These are phyloP conservation scores for Zanthoxylum bungeanum DNA, from an alignment of 345 rosid genomes.

Conservation along the genomic window DNA sequence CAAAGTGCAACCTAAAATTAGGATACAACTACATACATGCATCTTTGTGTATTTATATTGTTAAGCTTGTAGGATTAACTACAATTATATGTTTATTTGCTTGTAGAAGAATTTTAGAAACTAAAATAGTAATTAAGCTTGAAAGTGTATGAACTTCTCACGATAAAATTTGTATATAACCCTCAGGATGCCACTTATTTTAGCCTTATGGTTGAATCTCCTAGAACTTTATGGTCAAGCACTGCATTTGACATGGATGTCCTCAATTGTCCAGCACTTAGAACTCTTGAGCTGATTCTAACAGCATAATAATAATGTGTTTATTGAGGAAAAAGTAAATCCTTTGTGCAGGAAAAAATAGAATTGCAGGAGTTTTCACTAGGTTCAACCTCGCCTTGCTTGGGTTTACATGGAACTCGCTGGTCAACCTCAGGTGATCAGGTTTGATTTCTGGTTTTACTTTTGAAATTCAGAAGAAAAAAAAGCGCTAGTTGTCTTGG, in stretches of 20 bases:
- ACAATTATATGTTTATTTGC: neutral
- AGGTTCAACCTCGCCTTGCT: constrained; percentile 69
- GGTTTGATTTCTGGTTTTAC: constrained; percentile 43
- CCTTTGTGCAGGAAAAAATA: constrained; percentile 57
- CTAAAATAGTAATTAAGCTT: neutral
- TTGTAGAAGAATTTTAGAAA: neutral
- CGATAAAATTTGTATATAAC: neutral
- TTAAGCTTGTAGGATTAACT: neutral
- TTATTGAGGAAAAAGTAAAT: constrained; percentile 10
- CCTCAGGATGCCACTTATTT: neutral
- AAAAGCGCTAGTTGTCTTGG: too few relatives aligned
- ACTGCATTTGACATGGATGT: neutral
- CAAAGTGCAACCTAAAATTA: neutral
- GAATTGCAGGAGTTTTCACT: constrained; percentile 84
- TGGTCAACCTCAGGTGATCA: constrained; percentile 86
- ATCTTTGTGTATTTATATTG: neutral
- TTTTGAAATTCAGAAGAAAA: neutral
- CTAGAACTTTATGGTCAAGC: neutral
- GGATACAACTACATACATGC: too few relatives aligned
- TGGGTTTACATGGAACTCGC: constrained; percentile 78
- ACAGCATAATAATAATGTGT: constrained; percentile 8
- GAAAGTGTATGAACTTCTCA: neutral
- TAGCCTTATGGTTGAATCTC: neutral
- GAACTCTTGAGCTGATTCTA: constrained; percentile 13
- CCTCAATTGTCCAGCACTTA: neutral